Conservation (phyloP, 169 alveolate species). For the Plasmodium reichenowi region DNA sequence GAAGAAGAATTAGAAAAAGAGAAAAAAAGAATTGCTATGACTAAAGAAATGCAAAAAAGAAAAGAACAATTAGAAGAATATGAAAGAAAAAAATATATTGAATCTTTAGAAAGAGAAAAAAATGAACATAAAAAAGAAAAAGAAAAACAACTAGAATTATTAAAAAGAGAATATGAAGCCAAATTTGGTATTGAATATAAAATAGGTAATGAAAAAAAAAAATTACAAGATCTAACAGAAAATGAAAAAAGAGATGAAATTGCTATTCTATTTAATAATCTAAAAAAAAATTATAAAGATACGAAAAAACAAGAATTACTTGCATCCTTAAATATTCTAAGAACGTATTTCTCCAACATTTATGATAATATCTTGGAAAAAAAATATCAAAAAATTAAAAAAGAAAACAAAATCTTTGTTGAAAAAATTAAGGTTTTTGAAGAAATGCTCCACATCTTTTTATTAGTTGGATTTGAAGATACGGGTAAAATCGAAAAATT, state of each 20-base stretch:
- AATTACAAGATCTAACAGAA: slow-evolving; percentile 52
- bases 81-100: slow-evolving; percentile 63
- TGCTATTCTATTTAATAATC: slow-evolving; percentile 65
- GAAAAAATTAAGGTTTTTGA: slow-evolving; percentile 59
- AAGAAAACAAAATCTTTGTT: slow-evolving; percentile 64
- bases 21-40: slow-evolving; percentile 69
- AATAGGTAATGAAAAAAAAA: slow-evolving; percentile 31
- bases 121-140: slow-evolving; percentile 75
- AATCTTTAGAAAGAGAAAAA: slow-evolving; percentile 59
- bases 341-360: slow-evolving; percentile 49
- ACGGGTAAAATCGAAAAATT: slow-evolving; percentile 28
- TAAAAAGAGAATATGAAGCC: slow-evolving; percentile 75
- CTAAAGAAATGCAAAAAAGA: slow-evolving; percentile 71
- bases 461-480: slow-evolving; percentile 74
- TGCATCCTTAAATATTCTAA: slow-evolving; percentile 41
- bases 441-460: slow-evolving; percentile 60
- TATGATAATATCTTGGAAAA: slow-evolving; percentile 64
- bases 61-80: slow-evolving; percentile 73
- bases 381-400: slow-evolving; percentile 68
- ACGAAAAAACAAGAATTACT: slow-evolving; percentile 48
- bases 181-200: slow-evolving; percentile 66
- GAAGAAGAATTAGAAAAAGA: slow-evolving; percentile 75
- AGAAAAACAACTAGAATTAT: slow-evolving; percentile 66
- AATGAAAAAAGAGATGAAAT: slow-evolving; percentile 74
- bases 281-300: slow-evolving; percentile 69